These are phyloP conservation scores for Penicillium manginii DNA, from an alignment of 495 filamentous ascomycete genomes.

Conservation along the genomic window DNA sequence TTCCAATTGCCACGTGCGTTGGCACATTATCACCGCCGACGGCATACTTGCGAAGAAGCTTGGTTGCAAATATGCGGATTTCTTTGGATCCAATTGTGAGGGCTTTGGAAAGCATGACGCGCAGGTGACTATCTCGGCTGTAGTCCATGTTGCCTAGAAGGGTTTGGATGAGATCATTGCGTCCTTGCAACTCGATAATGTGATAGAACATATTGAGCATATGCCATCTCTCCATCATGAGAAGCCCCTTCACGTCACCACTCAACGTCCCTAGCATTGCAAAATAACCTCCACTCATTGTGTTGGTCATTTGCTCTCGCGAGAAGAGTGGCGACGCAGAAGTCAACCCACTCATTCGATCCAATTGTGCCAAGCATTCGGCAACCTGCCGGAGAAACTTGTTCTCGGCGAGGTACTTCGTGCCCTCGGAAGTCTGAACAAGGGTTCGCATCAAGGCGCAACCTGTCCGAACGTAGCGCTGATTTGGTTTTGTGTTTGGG, in stretches of 20 bases:
- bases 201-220: slow-evolving; percentile 99
- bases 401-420: slow-evolving; percentile 82
- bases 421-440: slow-evolving; percentile 81
- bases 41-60: slow-evolving; percentile 81
- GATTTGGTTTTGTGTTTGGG: slow-evolving; percentile 85
- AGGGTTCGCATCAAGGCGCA: slow-evolving; percentile 86
- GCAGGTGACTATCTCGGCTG: slow-evolving; percentile 81
- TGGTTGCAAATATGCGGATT: slow-evolving; percentile 85
- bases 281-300: slow-evolving; percentile 90
- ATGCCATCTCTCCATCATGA: slow-evolving; percentile 93
- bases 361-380: slow-evolving; percentile 92
- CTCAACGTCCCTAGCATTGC: slow-evolving; percentile 86
- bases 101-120: slow-evolving; percentile 90
- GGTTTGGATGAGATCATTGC: slow-evolving; percentile 86
- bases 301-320: slow-evolving; percentile 76
- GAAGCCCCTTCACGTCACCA: slow-evolving; percentile 75
- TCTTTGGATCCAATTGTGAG: slow-evolving; percentile 90
- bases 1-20: slow-evolving; percentile 39
- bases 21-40: slow-evolving; percentile 41
- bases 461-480: slow-evolving; percentile 89
- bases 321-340: slow-evolving; percentile 89
- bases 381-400: slow-evolving; percentile 92
- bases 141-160: slow-evolving; percentile 92
- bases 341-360: slow-evolving; percentile 87
- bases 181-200: slow-evolving; percentile 85